phyloP scores from a whole-genome alignment of 2,329 filamentous ascomycete genomes.

The Aureobasidium subglaciale region DNA sequence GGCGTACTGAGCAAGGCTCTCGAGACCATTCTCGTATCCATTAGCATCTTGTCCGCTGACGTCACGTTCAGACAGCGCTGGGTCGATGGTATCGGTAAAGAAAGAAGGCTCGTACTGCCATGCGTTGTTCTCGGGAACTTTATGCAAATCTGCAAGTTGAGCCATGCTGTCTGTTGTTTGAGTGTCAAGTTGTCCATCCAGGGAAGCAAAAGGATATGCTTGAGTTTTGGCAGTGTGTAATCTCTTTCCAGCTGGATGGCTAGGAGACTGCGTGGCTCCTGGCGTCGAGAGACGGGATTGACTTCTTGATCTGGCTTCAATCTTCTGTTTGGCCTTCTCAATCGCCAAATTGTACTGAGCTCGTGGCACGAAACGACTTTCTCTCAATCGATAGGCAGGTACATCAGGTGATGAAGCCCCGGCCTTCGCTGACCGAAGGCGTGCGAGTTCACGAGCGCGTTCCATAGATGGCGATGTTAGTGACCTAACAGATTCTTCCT shows the following conservation, averaged over 20 bases:
- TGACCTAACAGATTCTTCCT: slow-evolving; percentile 16
- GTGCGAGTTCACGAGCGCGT: slow-evolving; percentile 27
- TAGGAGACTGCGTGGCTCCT: not conserved
- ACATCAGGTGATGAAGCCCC: slow-evolving; percentile 20
- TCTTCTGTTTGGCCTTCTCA: slow-evolving; percentile 26
- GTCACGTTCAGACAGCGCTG: not conserved
- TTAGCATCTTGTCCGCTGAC: too few species aligned
- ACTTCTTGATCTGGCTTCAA: slow-evolving; percentile 14
- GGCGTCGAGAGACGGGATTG: not conserved
- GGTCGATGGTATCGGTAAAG: not conserved
- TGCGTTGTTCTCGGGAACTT: not conserved
- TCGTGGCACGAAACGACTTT: slow-evolving; percentile 31
- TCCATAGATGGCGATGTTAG: slow-evolving; percentile 27
- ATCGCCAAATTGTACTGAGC: slow-evolving; percentile 29
- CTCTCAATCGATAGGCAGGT: slow-evolving; percentile 30
- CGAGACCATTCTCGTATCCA: not conserved
- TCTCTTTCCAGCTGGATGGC: not conserved
- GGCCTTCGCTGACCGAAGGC: slow-evolving; percentile 22
- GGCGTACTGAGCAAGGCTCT: not conserved
- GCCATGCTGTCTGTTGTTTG: not conserved
- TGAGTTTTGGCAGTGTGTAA: not conserved
- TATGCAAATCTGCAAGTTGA: not conserved
- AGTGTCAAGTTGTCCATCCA: not conserved
- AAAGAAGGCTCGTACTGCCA: slow-evolving; percentile 3
- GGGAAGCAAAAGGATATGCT: not conserved